Evolutionary conservation across 2,329 filamentous ascomycete species (phyloP).

Genomic region (Calonectria crousiana): DNA sequence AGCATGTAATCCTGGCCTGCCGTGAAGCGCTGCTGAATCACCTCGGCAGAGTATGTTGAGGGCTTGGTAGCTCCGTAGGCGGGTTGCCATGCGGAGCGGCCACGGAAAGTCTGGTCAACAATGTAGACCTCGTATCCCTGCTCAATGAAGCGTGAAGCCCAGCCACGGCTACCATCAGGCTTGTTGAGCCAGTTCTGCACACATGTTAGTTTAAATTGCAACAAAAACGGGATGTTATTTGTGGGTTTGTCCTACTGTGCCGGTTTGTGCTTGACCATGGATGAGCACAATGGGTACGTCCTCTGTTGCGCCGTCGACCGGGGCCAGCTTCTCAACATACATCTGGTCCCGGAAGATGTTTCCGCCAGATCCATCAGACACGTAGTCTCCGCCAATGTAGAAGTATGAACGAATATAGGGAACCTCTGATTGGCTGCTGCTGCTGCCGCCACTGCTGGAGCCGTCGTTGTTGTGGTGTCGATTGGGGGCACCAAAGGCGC

Average conservation of each 20-base stretch:
- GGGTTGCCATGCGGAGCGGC: conserved; percentile 36
- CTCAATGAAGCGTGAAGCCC: conserved; percentile 37
- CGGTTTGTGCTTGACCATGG: conserved; percentile 39
- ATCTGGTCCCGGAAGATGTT: conserved; percentile 40
- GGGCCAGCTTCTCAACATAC: conserved; percentile 40
- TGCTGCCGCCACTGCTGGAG: background rate
- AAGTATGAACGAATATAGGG: conserved; percentile 36
- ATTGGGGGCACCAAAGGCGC: background rate
- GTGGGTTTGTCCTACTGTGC: conserved; percentile 28
- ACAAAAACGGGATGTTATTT: background rate
- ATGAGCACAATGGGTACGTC: conserved; percentile 37
- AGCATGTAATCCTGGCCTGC: conserved; percentile 31
- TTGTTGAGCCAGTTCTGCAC: conserved; percentile 41
- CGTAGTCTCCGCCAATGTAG: conserved; percentile 36
- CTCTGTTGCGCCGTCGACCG: conserved; percentile 19
- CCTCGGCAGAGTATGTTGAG: conserved; percentile 31
- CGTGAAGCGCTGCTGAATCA: conserved; percentile 35
- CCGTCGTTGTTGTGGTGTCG: background rate
- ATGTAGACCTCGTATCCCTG: conserved; percentile 41
- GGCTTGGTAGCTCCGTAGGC: conserved; percentile 22
- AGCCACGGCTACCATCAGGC: conserved; percentile 37
- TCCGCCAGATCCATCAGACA: conserved; percentile 32
- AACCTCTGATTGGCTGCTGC: conserved; percentile 18
- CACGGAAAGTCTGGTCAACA: conserved; percentile 40
- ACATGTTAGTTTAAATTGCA: background rate